phyloP scores from a whole-genome alignment of 2,329 filamentous ascomycete species.

The Phyllosticta paracitricarpa region DNA sequence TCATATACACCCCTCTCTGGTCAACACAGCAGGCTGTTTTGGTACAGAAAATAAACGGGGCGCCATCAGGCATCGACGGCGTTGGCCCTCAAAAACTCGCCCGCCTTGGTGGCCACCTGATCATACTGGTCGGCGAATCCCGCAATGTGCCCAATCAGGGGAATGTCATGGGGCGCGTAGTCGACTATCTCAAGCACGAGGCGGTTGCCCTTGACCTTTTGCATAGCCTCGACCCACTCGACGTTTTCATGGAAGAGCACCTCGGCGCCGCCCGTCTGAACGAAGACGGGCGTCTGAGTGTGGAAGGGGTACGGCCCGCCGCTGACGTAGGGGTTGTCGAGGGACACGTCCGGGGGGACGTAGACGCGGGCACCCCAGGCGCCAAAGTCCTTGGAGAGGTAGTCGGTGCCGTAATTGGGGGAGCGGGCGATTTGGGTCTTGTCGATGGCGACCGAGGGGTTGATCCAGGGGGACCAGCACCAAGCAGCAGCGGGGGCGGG shows the following conservation, averaged over 20 bases:
- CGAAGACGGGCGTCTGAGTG: constrained; percentile 31
- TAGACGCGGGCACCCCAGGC: constrained; percentile 35
- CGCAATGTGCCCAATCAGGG: constrained; percentile 29
- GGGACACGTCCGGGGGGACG: constrained; percentile 11
- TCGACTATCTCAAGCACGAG: constrained; percentile 30
- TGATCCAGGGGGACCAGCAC: constrained; percentile 36
- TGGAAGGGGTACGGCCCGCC: constrained; percentile 29
- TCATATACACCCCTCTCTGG: not conserved
- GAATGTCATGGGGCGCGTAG: constrained; percentile 37
- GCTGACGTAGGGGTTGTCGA: constrained; percentile 28
- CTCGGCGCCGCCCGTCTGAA: constrained; percentile 33
- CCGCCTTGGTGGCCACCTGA: constrained; percentile 27
- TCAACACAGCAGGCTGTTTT: not conserved
- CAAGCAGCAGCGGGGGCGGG: constrained; percentile 28
- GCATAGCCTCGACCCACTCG: constrained; percentile 29
- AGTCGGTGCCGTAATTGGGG: constrained; percentile 32
- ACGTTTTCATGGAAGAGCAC: constrained; percentile 32
- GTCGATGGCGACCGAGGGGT: constrained; percentile 23
- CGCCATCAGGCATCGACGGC: not conserved
- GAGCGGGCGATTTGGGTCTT: constrained; percentile 20
- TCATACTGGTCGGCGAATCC: constrained; percentile 34
- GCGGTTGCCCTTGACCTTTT: constrained; percentile 28
- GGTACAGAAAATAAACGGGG: not conserved
- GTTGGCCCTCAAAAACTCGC: constrained; percentile 19
- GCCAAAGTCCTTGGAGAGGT: constrained; percentile 28